A percentile compares a stretch with the other conserved stretches of the same genome.
Evolutionary conservation across 768 basidiomycete species (phyloP).

Genomic region (Lentinula sp.): DNA sequence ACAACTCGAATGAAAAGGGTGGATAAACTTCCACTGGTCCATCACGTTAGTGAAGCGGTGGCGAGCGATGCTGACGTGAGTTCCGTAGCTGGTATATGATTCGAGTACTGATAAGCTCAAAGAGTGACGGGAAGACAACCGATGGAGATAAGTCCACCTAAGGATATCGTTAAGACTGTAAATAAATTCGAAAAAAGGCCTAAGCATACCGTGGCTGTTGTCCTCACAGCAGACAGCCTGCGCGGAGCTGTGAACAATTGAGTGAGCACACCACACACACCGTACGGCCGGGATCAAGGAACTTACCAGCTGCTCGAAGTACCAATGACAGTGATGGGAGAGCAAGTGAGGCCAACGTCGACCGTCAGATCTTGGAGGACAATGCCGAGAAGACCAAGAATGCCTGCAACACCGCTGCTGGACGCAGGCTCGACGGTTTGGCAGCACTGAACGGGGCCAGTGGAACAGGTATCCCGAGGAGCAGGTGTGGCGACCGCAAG

Average conservation of each 20-base stretch:
- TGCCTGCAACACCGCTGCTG: not conserved
- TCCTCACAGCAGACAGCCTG: not conserved
- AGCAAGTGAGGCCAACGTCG: constrained; percentile 1
- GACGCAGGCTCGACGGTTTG: constrained; percentile 16
- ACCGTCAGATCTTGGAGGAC: constrained; percentile 44
- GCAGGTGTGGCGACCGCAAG: not conserved
- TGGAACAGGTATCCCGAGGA: not conserved
- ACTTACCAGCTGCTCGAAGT: not conserved
- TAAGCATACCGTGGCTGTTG: not conserved
- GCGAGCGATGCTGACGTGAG: no score
- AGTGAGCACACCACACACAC: no score
- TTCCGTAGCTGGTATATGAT: no score
- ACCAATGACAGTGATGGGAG: constrained; percentile 1
- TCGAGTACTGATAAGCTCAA: not conserved
- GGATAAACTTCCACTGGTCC: no score
- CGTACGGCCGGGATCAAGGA: not conserved
- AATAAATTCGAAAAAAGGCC: not conserved
- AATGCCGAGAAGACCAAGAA: constrained; percentile 14
- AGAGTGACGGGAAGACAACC: not conserved
- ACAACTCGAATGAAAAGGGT: no score
- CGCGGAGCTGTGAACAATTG: not conserved
- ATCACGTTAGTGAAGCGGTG: no score
- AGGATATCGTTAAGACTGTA: not conserved
- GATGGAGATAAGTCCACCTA: not conserved
- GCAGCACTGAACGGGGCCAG: constrained; percentile 2